Evolutionary conservation across 2,329 filamentous ascomycete genomes (phyloP), one percentile per base, ranked within the genome.

Genomic region (Xylariales sp.): DNA sequence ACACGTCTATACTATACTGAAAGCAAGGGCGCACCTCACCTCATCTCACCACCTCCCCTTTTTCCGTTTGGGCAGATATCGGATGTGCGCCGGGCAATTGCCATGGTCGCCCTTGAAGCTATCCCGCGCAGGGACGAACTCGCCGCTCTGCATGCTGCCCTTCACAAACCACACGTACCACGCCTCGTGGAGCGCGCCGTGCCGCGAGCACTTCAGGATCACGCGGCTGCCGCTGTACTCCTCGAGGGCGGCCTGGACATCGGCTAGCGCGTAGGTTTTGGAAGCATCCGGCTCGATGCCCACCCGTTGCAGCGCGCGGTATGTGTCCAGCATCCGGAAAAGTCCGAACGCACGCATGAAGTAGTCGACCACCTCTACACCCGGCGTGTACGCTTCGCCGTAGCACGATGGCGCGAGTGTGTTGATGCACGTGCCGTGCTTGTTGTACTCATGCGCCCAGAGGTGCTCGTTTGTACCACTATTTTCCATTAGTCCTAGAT

Each of bases 371-470:
- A 82, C 82, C 69, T 83, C 81, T 48, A 80, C 32, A n/a, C 81
- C 81, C 0, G 80, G 71, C 6, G 58, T 69, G 76, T 83, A 81
- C 74, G 86, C 85, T 64, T 85, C 80, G 45, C 81, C 81, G 80
- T 92, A 93, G 83, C 91, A 93, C 23, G 80, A 75, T 0, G 89
- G 86, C 2, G 89, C 80, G 53, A 93, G 85, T 0, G 91, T 93
- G 75, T 87, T 89, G 74, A 93, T 88, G 80, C 91, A 93, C 12
- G 90, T 92, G 39, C 87, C 91, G 77, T 93, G 90, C 78, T 91
- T 92, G 77, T 85, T 83, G 86, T 89, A 93, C 76, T 93, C 90
- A 78, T 91, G 89, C 73, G 87, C 83, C 90, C 90, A 93, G 73
- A 93, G 76, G 60, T 80, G 77, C 39, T 79, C 75, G 71, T 83